Evolutionary conservation across 768 basidiomycete species (phyloP).

Genomic region (Phanerodontia chrysosporium): DNA sequence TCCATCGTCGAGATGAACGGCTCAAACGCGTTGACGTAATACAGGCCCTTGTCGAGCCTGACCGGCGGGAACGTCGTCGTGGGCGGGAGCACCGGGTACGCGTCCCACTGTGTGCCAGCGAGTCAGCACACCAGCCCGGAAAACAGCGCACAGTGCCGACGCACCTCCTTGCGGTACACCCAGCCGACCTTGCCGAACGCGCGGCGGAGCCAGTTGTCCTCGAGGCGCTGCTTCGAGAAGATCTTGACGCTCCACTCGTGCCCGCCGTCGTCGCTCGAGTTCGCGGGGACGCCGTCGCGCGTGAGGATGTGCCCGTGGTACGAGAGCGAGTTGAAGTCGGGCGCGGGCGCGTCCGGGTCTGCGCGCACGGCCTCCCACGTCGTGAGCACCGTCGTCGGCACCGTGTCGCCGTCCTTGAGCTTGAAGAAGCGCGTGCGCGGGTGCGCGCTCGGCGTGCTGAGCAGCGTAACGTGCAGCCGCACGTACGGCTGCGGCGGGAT

Average conservation of each 20-base stretch:
- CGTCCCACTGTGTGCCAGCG: constrained; percentile 56
- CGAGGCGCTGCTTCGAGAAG: constrained; percentile 64
- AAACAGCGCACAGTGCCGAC: too few species aligned
- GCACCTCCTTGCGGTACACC: constrained; percentile 76
- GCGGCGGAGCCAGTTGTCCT: constrained; percentile 64
- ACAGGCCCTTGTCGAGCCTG: constrained; percentile 72
- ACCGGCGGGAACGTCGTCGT: constrained; percentile 69
- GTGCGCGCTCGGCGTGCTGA: constrained; percentile 68
- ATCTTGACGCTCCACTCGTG: constrained; percentile 80
- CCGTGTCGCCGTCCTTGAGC: constrained; percentile 35
- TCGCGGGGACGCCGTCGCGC: constrained; percentile 32
- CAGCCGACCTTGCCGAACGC: constrained; percentile 69
- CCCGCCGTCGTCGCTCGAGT: constrained; percentile 27
- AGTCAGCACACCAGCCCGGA: too few species aligned
- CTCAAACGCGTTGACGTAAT: constrained; percentile 92
- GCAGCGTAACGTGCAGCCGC: constrained; percentile 82
- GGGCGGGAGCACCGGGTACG: constrained; percentile 72
- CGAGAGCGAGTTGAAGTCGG: constrained; percentile 84
- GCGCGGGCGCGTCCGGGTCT: constrained; percentile 33
- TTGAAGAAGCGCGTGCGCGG: constrained; percentile 70
- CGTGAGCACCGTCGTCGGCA: constrained; percentile 70
- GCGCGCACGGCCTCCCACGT: constrained; percentile 55
- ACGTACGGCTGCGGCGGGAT: constrained; percentile 76
- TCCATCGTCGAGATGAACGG: constrained; percentile 95
- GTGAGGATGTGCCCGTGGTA: constrained; percentile 61